These are phyloP conservation scores for Euphorbia schlechtendalii DNA, from an alignment of 441 rosid genomes.

Conservation along the genomic window DNA sequence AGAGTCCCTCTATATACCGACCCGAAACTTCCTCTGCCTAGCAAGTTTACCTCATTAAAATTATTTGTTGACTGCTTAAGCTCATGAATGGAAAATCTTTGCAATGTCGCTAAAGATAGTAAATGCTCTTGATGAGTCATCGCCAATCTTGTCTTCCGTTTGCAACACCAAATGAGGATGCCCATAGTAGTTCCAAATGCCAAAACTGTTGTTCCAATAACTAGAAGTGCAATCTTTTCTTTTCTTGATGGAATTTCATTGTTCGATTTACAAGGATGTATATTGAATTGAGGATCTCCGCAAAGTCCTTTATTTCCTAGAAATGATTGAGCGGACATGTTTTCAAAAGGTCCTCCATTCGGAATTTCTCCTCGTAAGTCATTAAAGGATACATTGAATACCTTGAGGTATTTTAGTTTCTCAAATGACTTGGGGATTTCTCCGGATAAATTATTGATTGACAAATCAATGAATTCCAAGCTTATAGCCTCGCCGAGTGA, in stretches of 20 bases:
- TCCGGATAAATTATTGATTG: no score
- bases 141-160: background rate
- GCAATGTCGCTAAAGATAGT: background rate
- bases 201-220: background rate
- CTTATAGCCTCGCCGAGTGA: no score
- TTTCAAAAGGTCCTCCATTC: slow-evolving; percentile 17
- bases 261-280: slow-evolving; percentile 14
- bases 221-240: background rate
- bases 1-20: background rate
- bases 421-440: no score
- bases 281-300: slow-evolving; percentile 8
- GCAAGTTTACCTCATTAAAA: slow-evolving; percentile 3
- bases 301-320: slow-evolving; percentile 24
- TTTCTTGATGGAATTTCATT: background rate
- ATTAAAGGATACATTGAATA: slow-evolving; percentile 29
- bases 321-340: slow-evolving; percentile 13
- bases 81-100: slow-evolving; percentile 16
- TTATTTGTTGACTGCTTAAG: slow-evolving; percentile 7
- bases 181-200: background rate
- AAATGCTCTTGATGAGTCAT: background rate
- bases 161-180: background rate
- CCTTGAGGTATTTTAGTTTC: background rate
- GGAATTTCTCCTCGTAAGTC: no score
- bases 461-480: no score
- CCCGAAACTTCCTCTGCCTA: slow-evolving; percentile 17